phyloP scores from a whole-genome alignment of 2,329 filamentous ascomycete genomes.

The Colletotrichum ledebouriae region DNA sequence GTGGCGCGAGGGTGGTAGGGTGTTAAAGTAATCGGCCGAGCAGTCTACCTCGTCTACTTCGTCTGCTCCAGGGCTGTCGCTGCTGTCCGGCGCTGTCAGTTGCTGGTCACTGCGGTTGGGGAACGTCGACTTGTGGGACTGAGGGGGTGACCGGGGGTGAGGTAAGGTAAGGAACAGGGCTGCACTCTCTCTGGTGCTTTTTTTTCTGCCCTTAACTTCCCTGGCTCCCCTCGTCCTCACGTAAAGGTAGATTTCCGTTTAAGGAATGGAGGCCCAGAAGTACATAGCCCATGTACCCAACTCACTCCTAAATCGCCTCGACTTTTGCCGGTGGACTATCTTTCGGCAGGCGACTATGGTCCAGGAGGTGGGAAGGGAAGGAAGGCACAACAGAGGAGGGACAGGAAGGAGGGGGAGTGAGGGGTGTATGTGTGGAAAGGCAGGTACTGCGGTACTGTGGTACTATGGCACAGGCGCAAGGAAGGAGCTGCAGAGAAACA shows the following conservation, averaged over 20 bases:
- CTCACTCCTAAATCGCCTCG: slow-evolving; percentile 16
- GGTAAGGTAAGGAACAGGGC: slow-evolving; percentile 11
- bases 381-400: slow-evolving; percentile 7
- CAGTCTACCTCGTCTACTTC: slow-evolving; percentile 4
- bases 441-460: slow-evolving; percentile 11
- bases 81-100: slow-evolving; percentile 16
- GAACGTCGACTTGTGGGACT: slow-evolving; percentile 25
- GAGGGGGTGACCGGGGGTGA: not conserved
- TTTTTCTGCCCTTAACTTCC: not conserved
- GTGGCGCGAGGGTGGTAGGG: slow-evolving; percentile 62
- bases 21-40: slow-evolving; percentile 56
- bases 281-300: not conserved
- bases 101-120: slow-evolving; percentile 19
- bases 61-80: slow-evolving; percentile 24
- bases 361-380: slow-evolving; percentile 20
- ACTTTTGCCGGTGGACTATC: slow-evolving; percentile 9
- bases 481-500: not conserved
- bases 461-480: slow-evolving; percentile 9
- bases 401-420: slow-evolving; percentile 5
- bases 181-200: not conserved
- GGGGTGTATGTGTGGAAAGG: slow-evolving; percentile 17
- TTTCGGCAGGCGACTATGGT: not conserved
- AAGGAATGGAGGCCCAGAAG: not conserved
- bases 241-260: not conserved
- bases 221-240: not conserved